phyloP scores from a whole-genome alignment of 2,329 filamentous ascomycete genomes.

The Aspergillus ruber region DNA sequence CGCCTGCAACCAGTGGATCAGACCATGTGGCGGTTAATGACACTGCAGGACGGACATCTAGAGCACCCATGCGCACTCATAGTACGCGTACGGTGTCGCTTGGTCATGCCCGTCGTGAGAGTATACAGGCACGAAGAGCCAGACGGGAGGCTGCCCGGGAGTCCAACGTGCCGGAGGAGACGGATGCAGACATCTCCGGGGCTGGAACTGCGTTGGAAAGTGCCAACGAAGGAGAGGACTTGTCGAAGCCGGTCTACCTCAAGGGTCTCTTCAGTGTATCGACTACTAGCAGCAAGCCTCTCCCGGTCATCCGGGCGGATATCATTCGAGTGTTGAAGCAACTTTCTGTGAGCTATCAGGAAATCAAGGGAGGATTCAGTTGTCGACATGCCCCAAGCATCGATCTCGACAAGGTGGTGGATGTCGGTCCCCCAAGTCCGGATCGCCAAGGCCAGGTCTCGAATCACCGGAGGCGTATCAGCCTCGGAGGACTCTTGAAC shows the following conservation, averaged over 20 bases:
- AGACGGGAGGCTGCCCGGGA: constrained; percentile 66
- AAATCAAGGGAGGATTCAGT: constrained; percentile 89
- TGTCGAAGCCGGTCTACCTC: constrained; percentile 82
- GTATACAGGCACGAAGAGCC: constrained; percentile 78
- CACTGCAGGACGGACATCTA: constrained; percentile 44
- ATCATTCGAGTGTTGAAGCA: constrained; percentile 84
- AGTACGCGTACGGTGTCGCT: constrained; percentile 77
- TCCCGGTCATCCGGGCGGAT: constrained; percentile 77
- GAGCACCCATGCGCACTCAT: constrained; percentile 50
- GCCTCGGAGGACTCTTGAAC: constrained; percentile 66
- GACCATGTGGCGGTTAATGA: constrained; percentile 59
- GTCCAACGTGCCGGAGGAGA: constrained; percentile 83
- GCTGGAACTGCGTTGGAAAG: constrained; percentile 47
- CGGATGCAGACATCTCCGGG: constrained; percentile 68
- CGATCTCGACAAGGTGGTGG: constrained; percentile 67
- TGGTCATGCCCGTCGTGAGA: constrained; percentile 81
- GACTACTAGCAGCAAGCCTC: constrained; percentile 87
- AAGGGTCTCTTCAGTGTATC: constrained; percentile 97
- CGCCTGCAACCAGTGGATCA: constrained; percentile 69
- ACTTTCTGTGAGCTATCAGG: constrained; percentile 81
- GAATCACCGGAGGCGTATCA: constrained; percentile 70
- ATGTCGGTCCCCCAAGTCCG: constrained; percentile 55
- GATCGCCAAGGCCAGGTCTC: constrained; percentile 42
- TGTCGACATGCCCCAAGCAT: constrained; percentile 88
- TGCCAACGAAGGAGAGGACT: constrained; percentile 59